Conservation (phyloP, 192 early-diverging fungal species). For the Gigaspora rosea region DNA sequence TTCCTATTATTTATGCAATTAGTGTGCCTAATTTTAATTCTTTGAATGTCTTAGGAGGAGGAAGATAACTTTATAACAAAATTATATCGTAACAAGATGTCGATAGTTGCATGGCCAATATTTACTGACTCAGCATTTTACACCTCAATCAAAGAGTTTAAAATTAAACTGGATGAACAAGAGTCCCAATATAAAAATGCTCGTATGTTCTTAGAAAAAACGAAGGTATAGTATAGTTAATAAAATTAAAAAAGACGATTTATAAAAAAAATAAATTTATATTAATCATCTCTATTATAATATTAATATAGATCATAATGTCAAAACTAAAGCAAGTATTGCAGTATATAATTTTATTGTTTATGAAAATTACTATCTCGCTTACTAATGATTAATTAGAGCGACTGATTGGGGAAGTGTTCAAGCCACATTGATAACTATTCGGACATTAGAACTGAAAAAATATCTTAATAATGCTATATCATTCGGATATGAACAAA, state of each 20-base stretch:
- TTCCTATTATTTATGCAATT: no score
- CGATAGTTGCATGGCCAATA: slow-evolving; percentile 33
- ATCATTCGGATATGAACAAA: slow-evolving; percentile 10
- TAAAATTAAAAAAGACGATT: no score
- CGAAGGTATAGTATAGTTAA: not conserved
- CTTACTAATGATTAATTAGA: not conserved
- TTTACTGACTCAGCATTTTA: slow-evolving; percentile 33
- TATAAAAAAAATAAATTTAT: no score
- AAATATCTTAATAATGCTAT: slow-evolving; percentile 7
- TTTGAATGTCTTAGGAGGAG: slow-evolving; percentile 9
- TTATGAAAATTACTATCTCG: no score
- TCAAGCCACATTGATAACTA: slow-evolving; percentile 23
- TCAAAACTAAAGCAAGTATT: no score
- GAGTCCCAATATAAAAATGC: slow-evolving; percentile 24
- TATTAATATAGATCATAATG: no score
- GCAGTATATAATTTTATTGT: no score
- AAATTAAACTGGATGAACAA: slow-evolving; percentile 19
- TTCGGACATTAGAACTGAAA: slow-evolving; percentile 11
- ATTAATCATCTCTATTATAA: not conserved
- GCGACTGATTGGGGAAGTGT: slow-evolving; percentile 24
- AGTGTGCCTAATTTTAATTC: not conserved
- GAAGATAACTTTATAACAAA: slow-evolving; percentile 34
- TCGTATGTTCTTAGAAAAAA: slow-evolving; percentile 22
- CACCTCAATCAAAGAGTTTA: slow-evolving; percentile 9
- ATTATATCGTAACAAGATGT: slow-evolving; percentile 32